phyloP scores from a whole-genome alignment of 1,139 yeast genomes.

The Sugiyamaella grinbergsii region DNA sequence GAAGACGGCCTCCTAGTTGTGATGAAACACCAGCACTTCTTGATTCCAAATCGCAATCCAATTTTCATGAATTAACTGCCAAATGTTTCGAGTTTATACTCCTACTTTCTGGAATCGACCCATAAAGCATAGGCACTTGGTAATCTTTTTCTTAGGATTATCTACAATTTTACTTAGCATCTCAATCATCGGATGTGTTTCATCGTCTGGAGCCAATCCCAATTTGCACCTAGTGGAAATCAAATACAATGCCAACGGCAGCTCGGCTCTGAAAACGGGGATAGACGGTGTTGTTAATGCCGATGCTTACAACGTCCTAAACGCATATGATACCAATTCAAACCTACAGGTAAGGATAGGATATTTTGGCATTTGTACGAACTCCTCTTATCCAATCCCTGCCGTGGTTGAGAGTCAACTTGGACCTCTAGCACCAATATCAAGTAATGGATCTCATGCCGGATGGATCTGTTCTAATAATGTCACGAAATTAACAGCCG shows the following conservation, averaged over 20 bases:
- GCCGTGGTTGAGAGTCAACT: constrained; percentile 18
- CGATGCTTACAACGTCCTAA: constrained; percentile 29
- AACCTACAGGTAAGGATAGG: constrained; percentile 33
- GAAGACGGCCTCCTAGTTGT: background rate
- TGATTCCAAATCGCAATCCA: too few species aligned
- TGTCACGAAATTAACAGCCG: constrained; percentile 24
- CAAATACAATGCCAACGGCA: constrained; percentile 30
- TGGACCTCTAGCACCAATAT: constrained; percentile 15
- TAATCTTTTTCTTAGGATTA: constrained; percentile 30
- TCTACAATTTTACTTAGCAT: constrained; percentile 31
- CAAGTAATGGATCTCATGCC: constrained; percentile 14
- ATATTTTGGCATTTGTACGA: constrained; percentile 36
- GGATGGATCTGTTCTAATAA: constrained; percentile 35
- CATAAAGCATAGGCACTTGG: constrained; percentile 30
- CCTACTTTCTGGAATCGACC: constrained; percentile 20
- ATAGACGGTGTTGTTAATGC: constrained; percentile 31
- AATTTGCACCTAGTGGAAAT: constrained; percentile 32
- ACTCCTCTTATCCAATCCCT: constrained; percentile 22
- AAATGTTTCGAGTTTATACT: constrained; percentile 5
- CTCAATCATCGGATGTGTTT: constrained; percentile 34
- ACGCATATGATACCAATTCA: constrained; percentile 23
- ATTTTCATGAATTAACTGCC: background rate
- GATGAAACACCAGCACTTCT: too few species aligned
- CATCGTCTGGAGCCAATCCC: constrained; percentile 28
- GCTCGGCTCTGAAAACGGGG: constrained; percentile 20